Percentiles rank a stretch among this genome's conserved stretches.
These are phyloP conservation scores for Dactylis glomerata DNA, from an alignment of 176 grass and related monocot genomes.

Conservation along the genomic window DNA sequence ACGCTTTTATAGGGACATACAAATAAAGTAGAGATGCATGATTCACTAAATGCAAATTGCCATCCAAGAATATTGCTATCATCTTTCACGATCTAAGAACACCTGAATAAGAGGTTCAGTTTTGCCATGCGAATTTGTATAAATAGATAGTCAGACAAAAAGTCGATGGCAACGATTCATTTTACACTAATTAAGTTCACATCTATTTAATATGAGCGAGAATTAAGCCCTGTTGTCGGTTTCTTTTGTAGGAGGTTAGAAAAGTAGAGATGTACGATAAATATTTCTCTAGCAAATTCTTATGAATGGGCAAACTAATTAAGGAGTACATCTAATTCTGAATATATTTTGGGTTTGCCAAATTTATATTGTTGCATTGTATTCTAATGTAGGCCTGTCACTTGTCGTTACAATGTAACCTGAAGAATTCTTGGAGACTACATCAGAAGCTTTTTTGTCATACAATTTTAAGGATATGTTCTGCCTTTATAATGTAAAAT, in stretches of 20 bases:
- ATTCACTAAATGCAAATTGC: background rate
- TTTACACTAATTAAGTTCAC: background rate
- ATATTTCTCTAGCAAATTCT: too few species aligned
- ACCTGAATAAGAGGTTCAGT: background rate
- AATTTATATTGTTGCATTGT: too few species aligned
- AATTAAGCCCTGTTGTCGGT: too few species aligned
- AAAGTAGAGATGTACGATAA: too few species aligned
- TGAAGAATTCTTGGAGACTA: background rate
- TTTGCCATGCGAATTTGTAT: background rate
- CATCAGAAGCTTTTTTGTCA: background rate
- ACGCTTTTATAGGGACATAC: background rate
- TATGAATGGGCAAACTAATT: too few species aligned
- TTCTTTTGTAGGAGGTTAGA: too few species aligned
- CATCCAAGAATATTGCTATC: background rate
- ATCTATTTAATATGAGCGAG: background rate
- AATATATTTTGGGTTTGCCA: too few species aligned
- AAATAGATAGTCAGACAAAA: background rate
- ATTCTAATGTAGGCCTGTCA: background rate
- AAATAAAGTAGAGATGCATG: too few species aligned
- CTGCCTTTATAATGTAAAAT: background rate
- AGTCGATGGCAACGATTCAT: background rate
- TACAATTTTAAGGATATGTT: background rate
- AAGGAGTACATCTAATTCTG: too few species aligned
- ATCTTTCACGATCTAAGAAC: background rate
- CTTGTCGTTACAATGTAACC: background rate